phyloP scores from a whole-genome alignment of 2,329 filamentous ascomycete species.

The Graphilbum sp. region DNA sequence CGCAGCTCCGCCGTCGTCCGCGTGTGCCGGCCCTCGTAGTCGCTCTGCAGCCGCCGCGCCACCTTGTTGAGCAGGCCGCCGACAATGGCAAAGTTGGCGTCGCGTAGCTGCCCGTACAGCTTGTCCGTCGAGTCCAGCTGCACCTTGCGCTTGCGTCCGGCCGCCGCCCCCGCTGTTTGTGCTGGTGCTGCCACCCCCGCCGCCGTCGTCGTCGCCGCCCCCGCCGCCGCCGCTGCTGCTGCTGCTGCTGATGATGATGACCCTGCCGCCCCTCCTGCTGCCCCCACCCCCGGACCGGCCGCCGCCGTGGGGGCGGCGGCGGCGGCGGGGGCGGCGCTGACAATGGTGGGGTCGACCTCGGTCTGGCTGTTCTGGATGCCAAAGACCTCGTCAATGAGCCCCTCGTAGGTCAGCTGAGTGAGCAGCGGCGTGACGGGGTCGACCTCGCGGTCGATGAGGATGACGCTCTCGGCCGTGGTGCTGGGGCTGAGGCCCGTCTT shows the following conservation, averaged over 20 bases:
- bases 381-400: constrained; percentile 84
- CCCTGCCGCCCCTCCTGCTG: constrained; percentile 19
- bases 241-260: constrained; percentile 38
- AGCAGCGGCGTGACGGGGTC: constrained; percentile 85
- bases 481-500: constrained; percentile 66
- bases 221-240: constrained; percentile 15
- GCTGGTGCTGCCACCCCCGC: constrained; percentile 39
- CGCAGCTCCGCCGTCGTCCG: constrained; percentile 84
- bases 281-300: too few relatives aligned
- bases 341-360: constrained; percentile 79
- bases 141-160: constrained; percentile 64
- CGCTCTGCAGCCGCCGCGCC: constrained; percentile 65
- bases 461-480: constrained; percentile 72
- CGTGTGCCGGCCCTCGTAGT: constrained; percentile 79
- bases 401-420: constrained; percentile 93
- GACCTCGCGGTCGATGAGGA: constrained; percentile 89
- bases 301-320: too few relatives aligned
- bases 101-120: constrained; percentile 71
- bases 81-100: constrained; percentile 91
- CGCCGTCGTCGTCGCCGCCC: constrained; percentile 34
- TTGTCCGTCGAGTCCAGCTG: constrained; percentile 79
- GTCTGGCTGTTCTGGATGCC: constrained; percentile 84
- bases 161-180: constrained; percentile 36
- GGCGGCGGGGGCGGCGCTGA: constrained; percentile 41
- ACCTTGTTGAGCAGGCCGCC: constrained; percentile 80